Evolutionary conservation across 129 eudicot genomes (phyloP).

Genomic region (Lactuca sativa): DNA sequence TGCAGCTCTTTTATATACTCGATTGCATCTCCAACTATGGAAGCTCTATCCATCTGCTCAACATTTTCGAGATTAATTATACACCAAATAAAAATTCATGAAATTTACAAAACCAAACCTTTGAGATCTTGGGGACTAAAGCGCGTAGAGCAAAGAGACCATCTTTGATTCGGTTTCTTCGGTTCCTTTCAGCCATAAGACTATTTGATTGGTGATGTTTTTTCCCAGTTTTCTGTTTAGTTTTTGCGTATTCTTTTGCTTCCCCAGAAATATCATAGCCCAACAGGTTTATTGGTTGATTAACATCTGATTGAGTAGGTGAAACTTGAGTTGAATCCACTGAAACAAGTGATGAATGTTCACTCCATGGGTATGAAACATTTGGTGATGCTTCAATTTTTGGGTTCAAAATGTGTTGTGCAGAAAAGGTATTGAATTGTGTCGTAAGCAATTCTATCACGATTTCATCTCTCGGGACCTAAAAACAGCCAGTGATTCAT

Average conservation of each 20-base stretch:
- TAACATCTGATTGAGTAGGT: constrained; percentile 39
- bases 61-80: constrained; percentile 5
- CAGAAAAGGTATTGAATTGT: constrained; percentile 31
- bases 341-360: constrained; percentile 30
- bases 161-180: constrained; percentile 70
- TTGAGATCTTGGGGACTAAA: constrained; percentile 83
- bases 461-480: constrained; percentile 65
- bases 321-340: constrained; percentile 36
- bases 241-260: constrained; percentile 25
- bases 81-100: not conserved
- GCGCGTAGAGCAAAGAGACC: constrained; percentile 68
- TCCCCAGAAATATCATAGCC: constrained; percentile 6
- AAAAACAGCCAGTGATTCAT: constrained; percentile 2
- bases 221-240: constrained; percentile 30
- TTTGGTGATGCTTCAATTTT: constrained; percentile 59
- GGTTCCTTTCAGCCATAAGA: constrained; percentile 64
- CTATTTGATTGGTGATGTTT: constrained; percentile 63
- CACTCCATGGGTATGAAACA: constrained; percentile 45
- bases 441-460: constrained; percentile 45
- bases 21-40: constrained; percentile 78
- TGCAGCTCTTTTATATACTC: constrained; percentile 68
- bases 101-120: constrained; percentile 41
- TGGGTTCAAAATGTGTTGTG: constrained; percentile 13
- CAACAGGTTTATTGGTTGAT: constrained; percentile 12
- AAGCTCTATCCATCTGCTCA: constrained; percentile 69